phyloP scores from a whole-genome alignment of 768 basidiomycete species.

The Trametes cinnabarina region DNA sequence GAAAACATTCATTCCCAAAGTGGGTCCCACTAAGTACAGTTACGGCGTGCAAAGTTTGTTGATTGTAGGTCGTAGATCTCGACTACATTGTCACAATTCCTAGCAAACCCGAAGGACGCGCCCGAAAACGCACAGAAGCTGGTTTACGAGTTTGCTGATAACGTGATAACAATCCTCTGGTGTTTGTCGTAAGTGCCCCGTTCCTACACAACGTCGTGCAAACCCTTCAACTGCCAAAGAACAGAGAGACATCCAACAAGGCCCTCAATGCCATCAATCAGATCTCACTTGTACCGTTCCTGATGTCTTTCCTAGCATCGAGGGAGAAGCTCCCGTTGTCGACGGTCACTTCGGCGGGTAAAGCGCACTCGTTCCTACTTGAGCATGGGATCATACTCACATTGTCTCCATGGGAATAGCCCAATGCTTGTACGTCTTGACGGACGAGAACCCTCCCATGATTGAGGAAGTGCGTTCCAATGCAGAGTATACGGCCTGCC shows the following conservation, averaged over 20 bases:
- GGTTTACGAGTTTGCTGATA: constrained; percentile 87
- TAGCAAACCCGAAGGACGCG: constrained; percentile 57
- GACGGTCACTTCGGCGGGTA: constrained; percentile 81
- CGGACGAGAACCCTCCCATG: constrained; percentile 84
- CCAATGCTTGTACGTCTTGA: constrained; percentile 89
- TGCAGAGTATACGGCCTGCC: constrained; percentile 58
- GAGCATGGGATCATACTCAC: neutral
- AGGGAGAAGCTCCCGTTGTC: constrained; percentile 64
- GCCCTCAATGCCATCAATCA: constrained; percentile 85
- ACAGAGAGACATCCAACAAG: constrained; percentile 90
- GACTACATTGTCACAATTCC: constrained; percentile 61
- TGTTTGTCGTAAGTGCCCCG: constrained; percentile 78
- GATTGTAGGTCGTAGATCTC: constrained; percentile 76
- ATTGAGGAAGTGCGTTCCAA: constrained; percentile 63
- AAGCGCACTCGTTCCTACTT: constrained; percentile 12
- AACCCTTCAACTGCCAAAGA: constrained; percentile 24
- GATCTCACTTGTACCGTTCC: constrained; percentile 73
- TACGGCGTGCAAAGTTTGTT: no score
- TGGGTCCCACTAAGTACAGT: no score
- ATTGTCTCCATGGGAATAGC: constrained; percentile 43
- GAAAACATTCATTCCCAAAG: constrained; percentile 76
- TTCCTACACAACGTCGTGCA: neutral
- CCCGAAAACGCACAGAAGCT: constrained; percentile 71
- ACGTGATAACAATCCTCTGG: constrained; percentile 90
- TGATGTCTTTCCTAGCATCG: constrained; percentile 85